These are phyloP conservation scores for Luzula sylvatica DNA, from an alignment of 176 grass and related monocot genomes.

Conservation along the genomic window DNA sequence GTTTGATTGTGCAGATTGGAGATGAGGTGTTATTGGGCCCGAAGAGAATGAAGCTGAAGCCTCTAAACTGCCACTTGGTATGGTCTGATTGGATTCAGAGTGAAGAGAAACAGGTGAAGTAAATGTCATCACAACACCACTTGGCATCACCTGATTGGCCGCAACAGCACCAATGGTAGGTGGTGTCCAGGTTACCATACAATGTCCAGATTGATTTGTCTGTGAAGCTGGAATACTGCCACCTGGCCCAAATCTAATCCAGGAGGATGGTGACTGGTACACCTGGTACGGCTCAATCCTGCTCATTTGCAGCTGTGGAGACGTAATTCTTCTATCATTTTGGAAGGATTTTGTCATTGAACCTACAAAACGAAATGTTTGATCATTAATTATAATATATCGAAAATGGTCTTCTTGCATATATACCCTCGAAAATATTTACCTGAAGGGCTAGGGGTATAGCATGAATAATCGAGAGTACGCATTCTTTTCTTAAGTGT, in stretches of 20 bases:
- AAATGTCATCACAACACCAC: not conserved
- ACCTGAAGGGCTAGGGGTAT: constrained; percentile 24
- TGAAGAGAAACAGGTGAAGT: no score
- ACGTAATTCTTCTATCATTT: constrained; percentile 9
- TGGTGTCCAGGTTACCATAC: no score
- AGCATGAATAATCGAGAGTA: not conserved
- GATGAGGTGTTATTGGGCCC: constrained; percentile 5
- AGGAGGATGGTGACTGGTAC: constrained; percentile 5
- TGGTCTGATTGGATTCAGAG: not conserved
- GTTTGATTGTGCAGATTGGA: not conserved
- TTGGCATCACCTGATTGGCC: not conserved
- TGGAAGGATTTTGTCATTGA: not conserved
- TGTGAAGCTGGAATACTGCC: not conserved
- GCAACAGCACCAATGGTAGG: not conserved
- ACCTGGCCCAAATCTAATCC: constrained; percentile 2
- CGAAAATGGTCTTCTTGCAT: no score
- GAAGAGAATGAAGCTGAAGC: no score
- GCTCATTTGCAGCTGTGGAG: constrained; percentile 15
- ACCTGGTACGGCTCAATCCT: constrained; percentile 16
- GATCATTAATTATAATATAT: no score
- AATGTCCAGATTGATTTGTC: no score
- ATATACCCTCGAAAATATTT: no score
- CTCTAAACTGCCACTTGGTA: constrained; percentile 3
- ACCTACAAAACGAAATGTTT: constrained; percentile 14
- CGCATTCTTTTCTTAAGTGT: constrained; percentile 22